A percentile compares a stretch with the other conserved stretches of the same genome.
Conservation (phyloP, 331 rosid genomes). For the Quercus phellos region DNA sequence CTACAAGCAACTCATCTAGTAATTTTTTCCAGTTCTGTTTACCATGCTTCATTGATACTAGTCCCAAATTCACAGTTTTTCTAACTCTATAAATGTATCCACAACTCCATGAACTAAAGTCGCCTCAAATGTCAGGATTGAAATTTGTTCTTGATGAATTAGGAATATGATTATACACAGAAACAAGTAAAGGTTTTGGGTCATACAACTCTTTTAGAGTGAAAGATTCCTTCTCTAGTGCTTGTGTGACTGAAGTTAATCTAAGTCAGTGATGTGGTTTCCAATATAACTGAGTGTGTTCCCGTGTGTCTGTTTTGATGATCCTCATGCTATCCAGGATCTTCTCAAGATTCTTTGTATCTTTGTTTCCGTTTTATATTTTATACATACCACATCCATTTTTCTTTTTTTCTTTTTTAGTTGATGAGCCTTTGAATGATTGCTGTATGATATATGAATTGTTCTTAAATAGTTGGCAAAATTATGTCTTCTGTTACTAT, state of each 20-base stretch:
- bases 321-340: not conserved
- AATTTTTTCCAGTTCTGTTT: not conserved
- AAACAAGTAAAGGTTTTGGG: not conserved
- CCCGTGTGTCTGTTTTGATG: not conserved
- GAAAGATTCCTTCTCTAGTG: not conserved
- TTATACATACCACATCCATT: not conserved
- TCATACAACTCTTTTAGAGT: not conserved
- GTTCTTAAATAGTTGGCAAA: not conserved
- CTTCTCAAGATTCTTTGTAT: not conserved
- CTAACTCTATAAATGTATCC: not conserved
- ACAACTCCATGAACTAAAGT: not conserved
- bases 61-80: not conserved
- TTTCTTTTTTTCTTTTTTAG: not conserved
- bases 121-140: not conserved
- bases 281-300: not conserved
- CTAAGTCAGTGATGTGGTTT: not conserved
- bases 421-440: not conserved
- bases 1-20: not conserved
- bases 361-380: not conserved
- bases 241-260: not conserved
- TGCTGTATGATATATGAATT: not conserved
- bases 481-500: not conserved
- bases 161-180: not conserved
- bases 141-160: not conserved
- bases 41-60: not conserved